Base-by-base conservation (phyloP, 345 rosid genomes). In the Moricandia moricandioides region DNA sequence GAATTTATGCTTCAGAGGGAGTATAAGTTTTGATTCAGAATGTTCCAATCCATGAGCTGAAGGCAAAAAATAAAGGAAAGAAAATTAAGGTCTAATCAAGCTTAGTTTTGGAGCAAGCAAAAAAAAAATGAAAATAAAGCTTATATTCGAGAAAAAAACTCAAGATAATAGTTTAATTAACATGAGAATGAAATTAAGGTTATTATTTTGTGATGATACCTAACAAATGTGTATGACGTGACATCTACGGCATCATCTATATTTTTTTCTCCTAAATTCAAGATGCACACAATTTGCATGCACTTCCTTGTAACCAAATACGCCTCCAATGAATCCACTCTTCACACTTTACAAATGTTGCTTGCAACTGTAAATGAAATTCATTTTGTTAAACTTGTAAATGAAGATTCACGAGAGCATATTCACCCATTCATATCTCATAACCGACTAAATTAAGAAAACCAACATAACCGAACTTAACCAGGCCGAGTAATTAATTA, bases 281-380 rank as follows among this genome's bases (percentile, higher is more conserved):
- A 60, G 62, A 47, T 21, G 3, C 67, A 75, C 55, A 60, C 62
- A 59, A 67, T 60, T 27, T 75, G 68, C 62, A 67, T 75, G 73
- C 62, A 49, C 30, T 74, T 67, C 1, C 54, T 35, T 74, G 52
- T 21, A 21, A 21, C 1, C 24, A 21, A 29, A 47, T n/a, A 74
- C 51, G 33, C 10, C 30, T 58, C 37, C 11, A 47, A 34, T 59
- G 61, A 16, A 16, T 62, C 9, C 62, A 64, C 65, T 29, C 67
- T 33, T 74, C 78, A 66, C 78, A 58, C 72, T 67, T 74, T 47
- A 60, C 49, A 26, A 47, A 49, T 67, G 68, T 47, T 59, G 11
- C 21, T 5, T 51, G 11, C 55, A 33, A 18, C 34, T 55, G 72
- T 21, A 18, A 6, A 62, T 8, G 8, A 11, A 47, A 14, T 18